Conservation (phyloP, 495 filamentous ascomycete genomes). For the Hypoxylon lienhwacheense region DNA sequence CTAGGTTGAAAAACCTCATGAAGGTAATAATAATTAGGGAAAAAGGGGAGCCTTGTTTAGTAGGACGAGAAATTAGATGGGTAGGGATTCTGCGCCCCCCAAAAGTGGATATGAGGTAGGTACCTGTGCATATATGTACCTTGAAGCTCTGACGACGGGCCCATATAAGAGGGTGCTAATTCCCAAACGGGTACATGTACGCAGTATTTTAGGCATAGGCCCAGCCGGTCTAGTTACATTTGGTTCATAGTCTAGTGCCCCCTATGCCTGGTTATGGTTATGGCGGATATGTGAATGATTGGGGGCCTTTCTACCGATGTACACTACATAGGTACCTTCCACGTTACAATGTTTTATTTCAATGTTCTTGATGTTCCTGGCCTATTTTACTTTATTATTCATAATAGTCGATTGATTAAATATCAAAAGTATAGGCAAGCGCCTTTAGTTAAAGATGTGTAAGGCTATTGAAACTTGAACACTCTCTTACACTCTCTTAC, state of each 20-base stretch:
- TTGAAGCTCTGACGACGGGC: conserved; percentile 36
- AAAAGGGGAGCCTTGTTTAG: conserved; percentile 46
- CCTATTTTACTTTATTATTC: too few species aligned
- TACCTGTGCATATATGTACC: neutral
- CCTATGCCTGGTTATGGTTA: conserved; percentile 24
- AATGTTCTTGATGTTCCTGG: too few species aligned
- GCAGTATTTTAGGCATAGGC: conserved; percentile 31
- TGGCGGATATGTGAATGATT: conserved; percentile 4
- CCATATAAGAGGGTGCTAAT: conserved; percentile 34
- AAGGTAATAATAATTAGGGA: conserved; percentile 41
- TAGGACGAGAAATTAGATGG: conserved; percentile 42
- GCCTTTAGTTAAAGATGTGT: too few species aligned
- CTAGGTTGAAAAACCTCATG: conserved; percentile 38
- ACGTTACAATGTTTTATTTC: too few species aligned
- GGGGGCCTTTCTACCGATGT: conserved; percentile 15
- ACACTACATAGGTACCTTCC: conserved; percentile 11
- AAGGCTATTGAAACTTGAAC: conserved; percentile 14
- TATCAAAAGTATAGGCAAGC: too few species aligned
- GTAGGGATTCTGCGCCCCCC: conserved; percentile 40
- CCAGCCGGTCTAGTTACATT: conserved; percentile 13
- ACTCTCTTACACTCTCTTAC: too few species aligned
- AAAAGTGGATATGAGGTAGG: conserved; percentile 23
- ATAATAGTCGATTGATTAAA: too few species aligned
- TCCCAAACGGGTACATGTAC: too few species aligned
- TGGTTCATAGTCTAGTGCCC: conserved; percentile 5